Evolutionary conservation across 306 rosid species (phyloP).

Genomic region (Lathyrus oleraceus): DNA sequence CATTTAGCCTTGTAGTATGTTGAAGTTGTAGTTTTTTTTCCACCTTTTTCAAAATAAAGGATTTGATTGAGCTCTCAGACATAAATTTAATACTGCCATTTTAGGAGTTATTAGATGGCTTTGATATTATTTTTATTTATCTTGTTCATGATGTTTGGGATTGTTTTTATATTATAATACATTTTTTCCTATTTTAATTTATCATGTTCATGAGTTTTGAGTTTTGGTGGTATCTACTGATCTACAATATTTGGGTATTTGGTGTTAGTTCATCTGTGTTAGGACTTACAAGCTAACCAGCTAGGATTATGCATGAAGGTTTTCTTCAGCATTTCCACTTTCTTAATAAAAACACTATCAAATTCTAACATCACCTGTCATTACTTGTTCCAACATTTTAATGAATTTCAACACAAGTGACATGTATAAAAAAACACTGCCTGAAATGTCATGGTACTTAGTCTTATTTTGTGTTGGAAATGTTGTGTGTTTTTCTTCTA

Average conservation of each 20-base stretch:
- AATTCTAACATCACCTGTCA: background rate
- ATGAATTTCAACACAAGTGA: background rate
- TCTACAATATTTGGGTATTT: conserved; percentile 7
- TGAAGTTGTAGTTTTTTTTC: background rate
- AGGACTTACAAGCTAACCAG: background rate
- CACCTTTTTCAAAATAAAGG: conserved; percentile 1
- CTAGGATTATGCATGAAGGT: background rate
- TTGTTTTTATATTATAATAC: too few relatives aligned
- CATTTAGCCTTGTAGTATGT: background rate
- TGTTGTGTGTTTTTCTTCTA: background rate
- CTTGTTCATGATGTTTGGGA: background rate
- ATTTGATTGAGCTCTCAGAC: background rate
- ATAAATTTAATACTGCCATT: background rate
- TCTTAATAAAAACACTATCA: background rate
- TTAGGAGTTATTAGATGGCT: background rate
- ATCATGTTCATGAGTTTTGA: background rate
- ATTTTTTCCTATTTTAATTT: too few relatives aligned
- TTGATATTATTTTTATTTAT: background rate
- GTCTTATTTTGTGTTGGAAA: background rate
- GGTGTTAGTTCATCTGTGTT: background rate
- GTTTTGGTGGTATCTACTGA: background rate
- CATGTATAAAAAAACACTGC: background rate
- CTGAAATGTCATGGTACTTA: background rate
- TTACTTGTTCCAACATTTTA: background rate
- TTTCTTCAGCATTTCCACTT: background rate